phyloP scores from a whole-genome alignment of 73 alveolate species.

The Paramecium octaurelia region DNA sequence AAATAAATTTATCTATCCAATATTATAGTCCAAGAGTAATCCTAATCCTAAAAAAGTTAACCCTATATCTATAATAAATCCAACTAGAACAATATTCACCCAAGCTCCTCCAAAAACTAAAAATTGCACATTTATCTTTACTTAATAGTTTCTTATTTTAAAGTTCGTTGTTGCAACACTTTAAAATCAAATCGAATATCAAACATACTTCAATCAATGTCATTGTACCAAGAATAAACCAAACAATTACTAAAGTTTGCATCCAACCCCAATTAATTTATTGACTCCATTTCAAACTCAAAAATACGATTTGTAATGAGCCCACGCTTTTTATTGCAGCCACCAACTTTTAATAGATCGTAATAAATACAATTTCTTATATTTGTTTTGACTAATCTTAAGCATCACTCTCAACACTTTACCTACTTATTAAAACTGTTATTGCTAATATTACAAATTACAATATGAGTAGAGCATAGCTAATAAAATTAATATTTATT shows the following conservation, averaged over 20 bases:
- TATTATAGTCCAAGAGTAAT: not conserved
- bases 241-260: not conserved
- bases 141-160: not conserved
- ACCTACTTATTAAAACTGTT: not conserved
- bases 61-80: not conserved
- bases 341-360: not conserved
- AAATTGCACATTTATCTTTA: not conserved
- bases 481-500: not conserved
- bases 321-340: slow-evolving; percentile 8
- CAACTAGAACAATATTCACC: not conserved
- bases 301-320: not conserved
- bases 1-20: not conserved
- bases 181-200: not conserved
- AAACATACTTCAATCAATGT: not conserved
- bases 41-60: not conserved
- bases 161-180: not conserved
- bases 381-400: not conserved
- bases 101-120: not conserved
- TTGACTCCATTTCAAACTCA: not conserved
- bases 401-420: not conserved
- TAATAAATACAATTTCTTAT: not conserved
- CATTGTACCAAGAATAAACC: slow-evolving; percentile 13
- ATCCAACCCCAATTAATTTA: slow-evolving; percentile 11
- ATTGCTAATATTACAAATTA: not conserved
- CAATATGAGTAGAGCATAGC: not conserved